phyloP scores from a whole-genome alignment of 1,139 yeast species.

The Debaryomycetaceae sp. region DNA sequence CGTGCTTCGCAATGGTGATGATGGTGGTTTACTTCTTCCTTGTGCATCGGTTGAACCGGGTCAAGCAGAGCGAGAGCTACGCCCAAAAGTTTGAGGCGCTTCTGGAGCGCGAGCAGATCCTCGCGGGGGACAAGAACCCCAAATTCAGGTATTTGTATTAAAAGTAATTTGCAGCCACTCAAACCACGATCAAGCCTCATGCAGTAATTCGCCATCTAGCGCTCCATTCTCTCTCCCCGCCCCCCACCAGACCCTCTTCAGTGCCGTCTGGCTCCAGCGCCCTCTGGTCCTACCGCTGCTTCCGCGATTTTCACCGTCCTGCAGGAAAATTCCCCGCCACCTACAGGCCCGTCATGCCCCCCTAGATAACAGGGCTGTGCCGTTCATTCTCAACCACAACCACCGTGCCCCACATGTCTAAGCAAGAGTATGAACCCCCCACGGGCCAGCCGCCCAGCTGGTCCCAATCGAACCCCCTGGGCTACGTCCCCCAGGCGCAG shows the following conservation, averaged over 20 bases:
- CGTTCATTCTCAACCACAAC: no score
- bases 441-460: constrained; percentile 48
- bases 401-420: constrained; percentile 19
- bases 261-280: no score
- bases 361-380: no score
- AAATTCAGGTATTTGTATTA: constrained; percentile 41
- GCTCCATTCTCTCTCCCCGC: no score
- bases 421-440: constrained; percentile 32
- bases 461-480: constrained; percentile 18
- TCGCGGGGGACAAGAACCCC: constrained; percentile 68
- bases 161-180: constrained; percentile 2
- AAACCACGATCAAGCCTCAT: not conserved
- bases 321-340: not conserved
- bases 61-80: constrained; percentile 34
- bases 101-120: constrained; percentile 43
- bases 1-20: constrained; percentile 45
- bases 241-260: no score
- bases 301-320: not conserved
- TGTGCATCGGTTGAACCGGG: constrained; percentile 35
- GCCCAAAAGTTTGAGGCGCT: constrained; percentile 40
- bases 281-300: no score
- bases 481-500: constrained; percentile 33
- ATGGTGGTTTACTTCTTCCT: constrained; percentile 40
- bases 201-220: not conserved
- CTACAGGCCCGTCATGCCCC: no score